Percentiles rank a stretch among this genome's conserved stretches.
phyloP scores from a whole-genome alignment of 805 yeast species.

The Monosporozyma servazzii region DNA sequence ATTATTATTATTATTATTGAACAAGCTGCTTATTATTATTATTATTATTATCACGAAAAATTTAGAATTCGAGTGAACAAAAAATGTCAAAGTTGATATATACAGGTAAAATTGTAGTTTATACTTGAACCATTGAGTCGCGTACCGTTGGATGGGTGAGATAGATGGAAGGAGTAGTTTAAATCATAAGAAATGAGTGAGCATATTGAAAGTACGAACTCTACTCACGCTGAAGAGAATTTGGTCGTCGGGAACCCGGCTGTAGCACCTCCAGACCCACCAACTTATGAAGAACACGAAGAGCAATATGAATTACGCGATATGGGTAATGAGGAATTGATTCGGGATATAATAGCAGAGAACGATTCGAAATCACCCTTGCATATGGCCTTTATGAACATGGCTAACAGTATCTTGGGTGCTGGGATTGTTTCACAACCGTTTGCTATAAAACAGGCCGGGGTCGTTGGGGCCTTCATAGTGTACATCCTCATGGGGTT shows the following conservation, averaged over 20 bases:
- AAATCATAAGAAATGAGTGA: background rate
- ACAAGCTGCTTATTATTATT: no score
- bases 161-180: no score
- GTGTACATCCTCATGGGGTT: slow-evolving; percentile 51
- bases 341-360: slow-evolving; percentile 11
- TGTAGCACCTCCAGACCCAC: background rate
- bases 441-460: slow-evolving; percentile 73
- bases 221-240: no score
- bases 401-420: slow-evolving; percentile 91
- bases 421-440: slow-evolving; percentile 96
- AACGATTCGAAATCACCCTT: slow-evolving; percentile 43
- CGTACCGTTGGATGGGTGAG: no score
- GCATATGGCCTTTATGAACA: slow-evolving; percentile 90
- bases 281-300: background rate
- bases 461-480: slow-evolving; percentile 63
- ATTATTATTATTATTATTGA: no score
- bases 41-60: no score
- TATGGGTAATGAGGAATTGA: slow-evolving; percentile 2
- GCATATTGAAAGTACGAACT: background rate
- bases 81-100: no score
- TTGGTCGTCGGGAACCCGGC: no score
- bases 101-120: no score
- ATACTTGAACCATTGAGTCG: no score
- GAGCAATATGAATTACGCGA: slow-evolving; percentile 1
- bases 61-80: no score